These are phyloP conservation scores for Hypoxylon sp. DNA, from an alignment of 2,329 filamentous ascomycete genomes.

Conservation along the genomic window DNA sequence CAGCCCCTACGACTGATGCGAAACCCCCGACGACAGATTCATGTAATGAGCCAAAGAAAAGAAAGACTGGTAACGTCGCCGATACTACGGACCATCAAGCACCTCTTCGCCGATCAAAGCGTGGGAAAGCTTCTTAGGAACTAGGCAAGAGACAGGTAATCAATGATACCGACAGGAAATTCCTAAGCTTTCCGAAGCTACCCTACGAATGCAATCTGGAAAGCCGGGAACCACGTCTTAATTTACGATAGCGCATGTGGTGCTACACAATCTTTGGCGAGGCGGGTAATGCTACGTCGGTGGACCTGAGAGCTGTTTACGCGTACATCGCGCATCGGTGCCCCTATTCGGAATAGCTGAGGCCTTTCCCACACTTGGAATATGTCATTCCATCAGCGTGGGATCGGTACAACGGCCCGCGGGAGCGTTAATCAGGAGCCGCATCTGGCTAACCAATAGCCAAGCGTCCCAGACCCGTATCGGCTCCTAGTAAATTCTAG, in stretches of 20 bases:
- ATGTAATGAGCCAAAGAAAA: slow-evolving; percentile 31
- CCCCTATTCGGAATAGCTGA: slow-evolving; percentile 31
- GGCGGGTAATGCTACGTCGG: slow-evolving; percentile 40
- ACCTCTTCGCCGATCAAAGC: slow-evolving; percentile 42
- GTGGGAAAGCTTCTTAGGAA: slow-evolving; percentile 37
- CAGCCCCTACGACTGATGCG: slow-evolving; percentile 11
- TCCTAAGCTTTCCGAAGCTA: slow-evolving; percentile 14
- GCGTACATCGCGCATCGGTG: slow-evolving; percentile 33
- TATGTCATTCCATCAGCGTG: slow-evolving; percentile 24
- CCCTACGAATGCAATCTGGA: slow-evolving; percentile 35
- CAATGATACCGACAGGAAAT: background rate
- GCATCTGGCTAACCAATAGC: slow-evolving; percentile 32
- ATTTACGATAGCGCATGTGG: slow-evolving; percentile 20
- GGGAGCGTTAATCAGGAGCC: slow-evolving; percentile 39
- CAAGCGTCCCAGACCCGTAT: slow-evolving; percentile 16
- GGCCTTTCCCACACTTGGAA: slow-evolving; percentile 19
- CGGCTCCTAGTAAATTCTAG: slow-evolving; percentile 31
- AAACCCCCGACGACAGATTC: slow-evolving; percentile 25
- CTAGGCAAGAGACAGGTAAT: slow-evolving; percentile 11
- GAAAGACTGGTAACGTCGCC: slow-evolving; percentile 28
- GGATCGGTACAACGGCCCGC: slow-evolving; percentile 43
- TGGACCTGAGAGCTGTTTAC: slow-evolving; percentile 24
- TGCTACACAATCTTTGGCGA: slow-evolving; percentile 22
- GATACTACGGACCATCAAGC: slow-evolving; percentile 30
- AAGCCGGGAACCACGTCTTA: slow-evolving; percentile 32